Conservation (phyloP, 2,329 filamentous ascomycete genomes). For the Rhynchosporium graminicola region DNA sequence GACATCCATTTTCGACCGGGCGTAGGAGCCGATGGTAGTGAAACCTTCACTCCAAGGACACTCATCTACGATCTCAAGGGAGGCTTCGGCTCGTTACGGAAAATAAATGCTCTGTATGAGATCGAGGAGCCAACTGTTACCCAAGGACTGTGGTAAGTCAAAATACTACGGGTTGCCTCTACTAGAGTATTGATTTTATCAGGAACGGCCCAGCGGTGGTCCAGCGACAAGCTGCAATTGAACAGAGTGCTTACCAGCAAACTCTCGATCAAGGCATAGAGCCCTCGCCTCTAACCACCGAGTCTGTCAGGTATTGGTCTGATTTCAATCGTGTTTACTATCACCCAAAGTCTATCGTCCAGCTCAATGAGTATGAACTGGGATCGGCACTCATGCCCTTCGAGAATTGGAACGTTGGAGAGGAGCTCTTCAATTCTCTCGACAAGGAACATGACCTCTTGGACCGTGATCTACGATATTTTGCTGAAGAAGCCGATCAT, state of each 20-base stretch:
- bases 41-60: conserved; percentile 90
- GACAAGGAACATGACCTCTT: conserved; percentile 83
- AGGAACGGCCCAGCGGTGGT: conserved; percentile 69
- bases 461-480: conserved; percentile 85
- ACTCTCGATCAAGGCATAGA: conserved; percentile 72
- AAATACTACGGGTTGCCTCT: neutral
- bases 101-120: conserved; percentile 82
- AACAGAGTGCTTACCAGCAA: conserved; percentile 73
- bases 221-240: conserved; percentile 67
- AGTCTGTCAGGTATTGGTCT: conserved; percentile 90
- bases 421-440: conserved; percentile 71
- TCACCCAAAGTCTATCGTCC: conserved; percentile 83
- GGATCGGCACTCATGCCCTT: conserved; percentile 80
- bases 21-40: conserved; percentile 76
- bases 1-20: conserved; percentile 88
- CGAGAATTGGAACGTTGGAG: conserved; percentile 71
- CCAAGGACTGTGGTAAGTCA: conserved; percentile 44
- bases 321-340: conserved; percentile 94
- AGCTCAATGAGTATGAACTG: conserved; percentile 84
- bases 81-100: conserved; percentile 83
- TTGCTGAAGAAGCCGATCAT: conserved; percentile 90
- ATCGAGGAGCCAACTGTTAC: conserved; percentile 39
- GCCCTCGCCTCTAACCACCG: conserved; percentile 63
- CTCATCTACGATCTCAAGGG: conserved; percentile 95
- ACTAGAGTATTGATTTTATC: conserved; percentile 17